Evolutionary conservation across 495 filamentous ascomycete species (phyloP), one percentile per base, ranked within the genome.

Genomic region (Penicillium fimorum): DNA sequence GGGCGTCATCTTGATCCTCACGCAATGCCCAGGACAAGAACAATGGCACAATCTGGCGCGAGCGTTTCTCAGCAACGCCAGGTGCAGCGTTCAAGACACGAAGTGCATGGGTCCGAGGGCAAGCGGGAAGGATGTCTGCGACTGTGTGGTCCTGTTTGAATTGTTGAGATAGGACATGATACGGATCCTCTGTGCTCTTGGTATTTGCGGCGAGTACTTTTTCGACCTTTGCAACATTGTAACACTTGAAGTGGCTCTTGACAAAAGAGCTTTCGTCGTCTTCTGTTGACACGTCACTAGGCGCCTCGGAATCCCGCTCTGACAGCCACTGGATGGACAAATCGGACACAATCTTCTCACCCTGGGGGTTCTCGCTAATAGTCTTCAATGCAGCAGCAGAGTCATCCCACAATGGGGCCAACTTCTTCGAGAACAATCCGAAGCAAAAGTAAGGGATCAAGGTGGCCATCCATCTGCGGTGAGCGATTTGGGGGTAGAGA

Each of bases 371-470:
- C 58, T 89, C 83, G 18, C 86, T 83, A 47, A 97, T 86, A 25
- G 86, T 79, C 60, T 88, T 87, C 65, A 98, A 70, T 15, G 87
- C 84, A 24, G 83, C 79, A 32, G 86, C 82, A 15, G 88, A 84
- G 59, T 96, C 90, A 58, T 96, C 90, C 88, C 91, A 96, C 20
- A 93, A 70, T 15, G 88, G 89, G 5, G 91, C 77, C 53, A 96
- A 75, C 58, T 86, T 89, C 47, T 93, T 85, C 4, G 91, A 94
- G 51, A 96, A 82, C 60, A 97, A 82, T 41, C 92, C 93, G 66
- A 97, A 97, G 62, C 89, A 87, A 61, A 91, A 97, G 13, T 84
- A 77, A 1, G 92, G 89, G 29, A 97, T 79, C 6, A 92, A 78
- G 59, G 77, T 79, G 30, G 82, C 73, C 62, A 96, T 76, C 86